phyloP scores from a whole-genome alignment of 1,139 yeast species.

The Groenewaldozyma auringiensis region DNA sequence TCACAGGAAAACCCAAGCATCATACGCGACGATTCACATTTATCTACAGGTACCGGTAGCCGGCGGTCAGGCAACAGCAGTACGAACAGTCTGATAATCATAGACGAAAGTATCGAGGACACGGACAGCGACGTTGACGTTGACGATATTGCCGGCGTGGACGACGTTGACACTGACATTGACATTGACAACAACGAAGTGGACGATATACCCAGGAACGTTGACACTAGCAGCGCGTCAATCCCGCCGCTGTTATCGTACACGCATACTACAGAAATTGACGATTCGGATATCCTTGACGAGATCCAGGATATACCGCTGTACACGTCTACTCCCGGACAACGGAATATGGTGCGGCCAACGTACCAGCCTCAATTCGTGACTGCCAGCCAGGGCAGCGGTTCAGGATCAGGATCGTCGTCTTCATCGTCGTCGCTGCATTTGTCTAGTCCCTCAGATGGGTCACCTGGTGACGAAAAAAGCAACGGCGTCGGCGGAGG shows the following conservation, averaged over 20 bases:
- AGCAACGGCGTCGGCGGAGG: not conserved
- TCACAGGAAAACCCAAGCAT: too few relatives aligned
- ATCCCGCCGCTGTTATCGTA: not conserved
- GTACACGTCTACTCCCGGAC: not conserved
- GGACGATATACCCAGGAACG: not conserved
- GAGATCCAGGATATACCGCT: not conserved
- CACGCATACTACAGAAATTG: not conserved
- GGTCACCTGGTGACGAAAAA: too few relatives aligned
- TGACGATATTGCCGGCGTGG: too few relatives aligned
- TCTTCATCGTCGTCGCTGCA: not conserved
- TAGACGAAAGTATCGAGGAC: too few relatives aligned
- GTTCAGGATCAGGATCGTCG: too few relatives aligned
- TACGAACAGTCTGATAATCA: too few relatives aligned
- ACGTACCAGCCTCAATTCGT: not conserved
- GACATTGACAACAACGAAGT: not conserved
- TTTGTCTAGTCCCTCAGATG: too few relatives aligned
- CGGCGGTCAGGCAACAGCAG: too few relatives aligned
- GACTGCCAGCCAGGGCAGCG: not conserved
- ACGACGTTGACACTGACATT: not conserved
- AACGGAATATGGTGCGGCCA: not conserved
- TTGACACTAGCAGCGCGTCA: not conserved
- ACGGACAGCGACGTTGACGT: too few relatives aligned
- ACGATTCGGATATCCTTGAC: not conserved
- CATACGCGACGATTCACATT: too few relatives aligned
- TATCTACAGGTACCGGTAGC: too few relatives aligned